phyloP scores from a whole-genome alignment of 352 stramenopile genomes.

The Globisporangium megalacanthum region DNA sequence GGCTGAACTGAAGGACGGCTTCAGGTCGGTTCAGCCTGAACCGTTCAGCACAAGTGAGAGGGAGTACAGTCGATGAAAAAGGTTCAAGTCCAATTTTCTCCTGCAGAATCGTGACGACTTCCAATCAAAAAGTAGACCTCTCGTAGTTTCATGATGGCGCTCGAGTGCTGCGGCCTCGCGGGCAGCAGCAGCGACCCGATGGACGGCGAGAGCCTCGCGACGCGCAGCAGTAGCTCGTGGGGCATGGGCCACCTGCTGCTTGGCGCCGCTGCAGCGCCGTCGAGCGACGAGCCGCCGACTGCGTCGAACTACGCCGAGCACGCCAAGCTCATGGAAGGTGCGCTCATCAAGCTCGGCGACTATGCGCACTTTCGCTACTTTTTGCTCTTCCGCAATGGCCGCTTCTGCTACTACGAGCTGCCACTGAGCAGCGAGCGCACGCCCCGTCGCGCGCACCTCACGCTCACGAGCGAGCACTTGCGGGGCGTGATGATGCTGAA shows the following conservation, averaged over 20 bases:
- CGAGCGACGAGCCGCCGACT: constrained; percentile 55
- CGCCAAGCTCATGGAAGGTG: constrained; percentile 82
- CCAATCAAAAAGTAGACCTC: no score
- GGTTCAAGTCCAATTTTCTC: no score
- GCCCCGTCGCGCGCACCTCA: constrained; percentile 50
- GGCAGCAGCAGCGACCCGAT: background rate
- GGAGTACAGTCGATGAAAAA: no score
- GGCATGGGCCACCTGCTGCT: constrained; percentile 13
- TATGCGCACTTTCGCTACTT: constrained; percentile 88
- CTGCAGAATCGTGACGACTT: no score
- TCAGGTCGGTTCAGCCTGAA: no score
- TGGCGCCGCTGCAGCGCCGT: background rate
- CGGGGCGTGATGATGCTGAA: constrained; percentile 84
- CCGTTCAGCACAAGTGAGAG: no score
- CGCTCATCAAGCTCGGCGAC: constrained; percentile 82
- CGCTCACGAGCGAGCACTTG: constrained; percentile 69
- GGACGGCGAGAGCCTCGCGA: constrained; percentile 9
- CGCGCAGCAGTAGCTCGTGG: constrained; percentile 7
- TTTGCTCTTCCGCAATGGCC: constrained; percentile 71
- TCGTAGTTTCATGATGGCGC: background rate
- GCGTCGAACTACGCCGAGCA: constrained; percentile 70
- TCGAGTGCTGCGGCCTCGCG: constrained; percentile 12
- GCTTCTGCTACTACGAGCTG: constrained; percentile 86
- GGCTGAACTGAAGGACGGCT: no score
- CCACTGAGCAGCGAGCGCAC: constrained; percentile 39